These are phyloP conservation scores for Exophiala sideris DNA, from an alignment of 2,329 filamentous ascomycete genomes.

Conservation along the genomic window DNA sequence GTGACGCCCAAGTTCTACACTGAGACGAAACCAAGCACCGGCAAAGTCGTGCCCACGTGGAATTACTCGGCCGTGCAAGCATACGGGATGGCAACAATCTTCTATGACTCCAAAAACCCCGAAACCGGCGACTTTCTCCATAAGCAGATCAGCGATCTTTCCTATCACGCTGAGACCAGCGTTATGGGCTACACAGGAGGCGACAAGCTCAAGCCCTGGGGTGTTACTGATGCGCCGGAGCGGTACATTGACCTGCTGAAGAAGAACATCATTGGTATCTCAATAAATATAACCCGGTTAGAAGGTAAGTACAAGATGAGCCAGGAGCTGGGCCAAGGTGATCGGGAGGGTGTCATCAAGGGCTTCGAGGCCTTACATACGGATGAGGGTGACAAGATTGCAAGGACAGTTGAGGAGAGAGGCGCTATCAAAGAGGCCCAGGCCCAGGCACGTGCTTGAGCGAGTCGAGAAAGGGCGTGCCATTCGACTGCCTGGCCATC, in stretches of 20 bases:
- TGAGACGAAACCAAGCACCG: slow-evolving; percentile 61
- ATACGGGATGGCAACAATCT: slow-evolving; percentile 57
- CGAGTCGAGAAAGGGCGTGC: neutral
- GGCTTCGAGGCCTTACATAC: slow-evolving; percentile 51
- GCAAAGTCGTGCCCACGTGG: slow-evolving; percentile 69
- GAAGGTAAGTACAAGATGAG: slow-evolving; percentile 67
- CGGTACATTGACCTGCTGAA: slow-evolving; percentile 56
- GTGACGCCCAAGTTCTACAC: slow-evolving; percentile 67
- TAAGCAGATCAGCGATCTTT: slow-evolving; percentile 54
- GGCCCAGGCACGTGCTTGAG: neutral
- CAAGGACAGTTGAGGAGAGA: slow-evolving; percentile 35
- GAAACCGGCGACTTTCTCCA: slow-evolving; percentile 50
- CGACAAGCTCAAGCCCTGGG: slow-evolving; percentile 46
- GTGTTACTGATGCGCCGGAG: slow-evolving; percentile 55
- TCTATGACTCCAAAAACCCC: slow-evolving; percentile 47
- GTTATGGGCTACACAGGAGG: slow-evolving; percentile 56
- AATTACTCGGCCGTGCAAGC: slow-evolving; percentile 65
- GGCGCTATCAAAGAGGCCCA: slow-evolving; percentile 19
- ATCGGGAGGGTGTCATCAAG: slow-evolving; percentile 55
- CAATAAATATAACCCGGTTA: slow-evolving; percentile 55
- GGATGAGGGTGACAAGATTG: slow-evolving; percentile 37
- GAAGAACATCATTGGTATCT: slow-evolving; percentile 60
- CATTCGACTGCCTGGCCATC: no score
- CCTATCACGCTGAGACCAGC: slow-evolving; percentile 48
- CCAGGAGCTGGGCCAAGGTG: slow-evolving; percentile 55